Evolutionary conservation across 2,329 filamentous ascomycete genomes (phyloP).

Genomic region (Chrysoporthe austroafricana): DNA sequence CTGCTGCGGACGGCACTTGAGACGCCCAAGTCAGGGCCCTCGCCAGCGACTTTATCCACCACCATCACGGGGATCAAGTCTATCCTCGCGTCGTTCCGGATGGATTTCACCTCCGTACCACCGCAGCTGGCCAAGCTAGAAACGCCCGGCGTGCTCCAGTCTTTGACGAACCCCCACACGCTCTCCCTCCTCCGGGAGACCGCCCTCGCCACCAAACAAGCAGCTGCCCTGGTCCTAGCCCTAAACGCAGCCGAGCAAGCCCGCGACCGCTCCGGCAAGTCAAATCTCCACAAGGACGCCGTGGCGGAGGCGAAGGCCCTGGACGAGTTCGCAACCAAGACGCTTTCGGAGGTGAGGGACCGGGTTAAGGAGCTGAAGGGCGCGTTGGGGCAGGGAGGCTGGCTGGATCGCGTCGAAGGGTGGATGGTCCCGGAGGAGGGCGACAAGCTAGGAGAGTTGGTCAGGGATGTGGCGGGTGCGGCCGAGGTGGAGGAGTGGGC

Average conservation of each 20-base stretch:
- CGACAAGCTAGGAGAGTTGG: conserved; percentile 32
- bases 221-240: conserved; percentile 36
- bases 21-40: conserved; percentile 20
- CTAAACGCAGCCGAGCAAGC: conserved; percentile 40
- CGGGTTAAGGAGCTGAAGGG: conserved; percentile 40
- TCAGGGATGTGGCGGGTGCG: conserved; percentile 36
- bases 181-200: conserved; percentile 45
- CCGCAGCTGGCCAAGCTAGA: conserved; percentile 13
- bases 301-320: conserved; percentile 40
- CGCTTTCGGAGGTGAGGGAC: conserved; percentile 37
- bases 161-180: conserved; percentile 41
- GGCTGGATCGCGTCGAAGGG: conserved; percentile 42
- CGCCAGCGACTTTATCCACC: conserved; percentile 27
- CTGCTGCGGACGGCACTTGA: conserved; percentile 33
- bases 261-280: conserved; percentile 39
- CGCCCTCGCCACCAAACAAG: conserved; percentile 38
- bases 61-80: conserved; percentile 26
- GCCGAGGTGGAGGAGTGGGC: conserved; percentile 41
- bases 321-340: conserved; percentile 31
- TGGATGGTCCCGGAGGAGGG: conserved; percentile 37
- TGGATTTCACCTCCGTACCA: conserved; percentile 4
- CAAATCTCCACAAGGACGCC: conserved; percentile 40
- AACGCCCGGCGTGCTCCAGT: conserved; percentile 32
- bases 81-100: conserved; percentile 12
- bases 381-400: conserved; percentile 39